Evolutionary conservation across 192 early-diverging fungal genomes (phyloP).

Genomic region (Diversispora epigaea): DNA sequence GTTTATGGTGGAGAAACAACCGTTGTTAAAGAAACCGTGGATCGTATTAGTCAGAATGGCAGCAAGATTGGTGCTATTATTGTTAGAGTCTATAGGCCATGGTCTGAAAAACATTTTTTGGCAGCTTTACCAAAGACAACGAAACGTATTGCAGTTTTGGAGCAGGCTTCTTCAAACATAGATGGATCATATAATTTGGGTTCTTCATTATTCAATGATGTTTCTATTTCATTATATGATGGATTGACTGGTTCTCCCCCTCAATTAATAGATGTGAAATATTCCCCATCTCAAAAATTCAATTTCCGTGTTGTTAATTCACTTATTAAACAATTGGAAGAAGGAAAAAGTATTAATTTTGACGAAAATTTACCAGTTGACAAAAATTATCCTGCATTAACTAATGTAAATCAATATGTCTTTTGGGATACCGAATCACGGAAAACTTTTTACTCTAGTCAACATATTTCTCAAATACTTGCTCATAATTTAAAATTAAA

Average conservation of each 20-base stretch:
- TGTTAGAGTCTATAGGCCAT: slow-evolving; percentile 81
- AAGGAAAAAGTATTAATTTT: not conserved
- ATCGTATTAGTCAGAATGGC: slow-evolving; percentile 31
- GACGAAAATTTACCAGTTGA: slow-evolving; percentile 36
- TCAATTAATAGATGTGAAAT: slow-evolving; percentile 45
- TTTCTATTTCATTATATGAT: slow-evolving; percentile 64
- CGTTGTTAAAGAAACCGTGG: slow-evolving; percentile 54
- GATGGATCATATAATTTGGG: slow-evolving; percentile 29
- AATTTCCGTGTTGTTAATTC: slow-evolving; percentile 38
- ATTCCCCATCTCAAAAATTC: slow-evolving; percentile 34
- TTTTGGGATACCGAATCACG: slow-evolving; percentile 59
- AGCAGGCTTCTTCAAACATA: slow-evolving; percentile 48
- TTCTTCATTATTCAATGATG: slow-evolving; percentile 65
- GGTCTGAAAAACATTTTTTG: slow-evolving; percentile 74
- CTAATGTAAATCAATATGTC: slow-evolving; percentile 48
- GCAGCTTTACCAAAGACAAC: slow-evolving; percentile 63
- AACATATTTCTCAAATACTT: slow-evolving; percentile 51
- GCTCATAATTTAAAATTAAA: slow-evolving; percentile 39
- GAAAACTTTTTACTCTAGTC: slow-evolving; percentile 50
- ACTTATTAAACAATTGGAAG: slow-evolving; percentile 40
- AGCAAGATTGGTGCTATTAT: slow-evolving; percentile 68
- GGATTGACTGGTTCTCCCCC: slow-evolving; percentile 49
- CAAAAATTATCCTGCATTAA: slow-evolving; percentile 34
- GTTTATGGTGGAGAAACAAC: slow-evolving; percentile 64
- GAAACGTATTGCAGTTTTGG: slow-evolving; percentile 75